Conservation (phyloP, 352 stramenopile species). For the Pythium rishiriense region DNA sequence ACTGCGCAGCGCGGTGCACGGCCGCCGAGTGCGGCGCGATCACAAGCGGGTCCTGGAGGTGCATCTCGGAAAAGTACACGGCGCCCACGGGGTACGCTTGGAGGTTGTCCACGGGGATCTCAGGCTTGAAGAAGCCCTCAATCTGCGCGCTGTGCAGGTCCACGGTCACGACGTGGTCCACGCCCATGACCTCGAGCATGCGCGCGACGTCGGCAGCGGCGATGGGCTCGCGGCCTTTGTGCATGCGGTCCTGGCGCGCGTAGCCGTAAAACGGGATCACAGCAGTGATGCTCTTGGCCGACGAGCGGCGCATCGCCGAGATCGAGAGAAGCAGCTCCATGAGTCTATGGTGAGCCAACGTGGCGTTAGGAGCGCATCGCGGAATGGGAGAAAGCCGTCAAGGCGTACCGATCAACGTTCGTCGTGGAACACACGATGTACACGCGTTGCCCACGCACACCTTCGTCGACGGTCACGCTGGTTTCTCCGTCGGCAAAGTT, state of each 20-base stretch:
- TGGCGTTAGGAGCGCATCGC: not conserved
- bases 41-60: constrained; percentile 67
- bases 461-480: constrained; percentile 71
- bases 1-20: constrained; percentile 73
- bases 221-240: constrained; percentile 81
- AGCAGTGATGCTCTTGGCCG: constrained; percentile 84
- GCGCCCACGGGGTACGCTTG: constrained; percentile 83
- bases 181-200: constrained; percentile 90
- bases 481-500: constrained; percentile 88
- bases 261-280: constrained; percentile 90
- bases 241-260: constrained; percentile 82
- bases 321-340: constrained; percentile 88
- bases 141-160: constrained; percentile 89
- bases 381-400: no score
- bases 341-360: constrained; percentile 33
- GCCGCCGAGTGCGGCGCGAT: constrained; percentile 81
- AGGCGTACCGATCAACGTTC: constrained; percentile 71
- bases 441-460: constrained; percentile 78
- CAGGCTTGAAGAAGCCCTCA: constrained; percentile 87
- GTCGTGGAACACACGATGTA: constrained; percentile 89
- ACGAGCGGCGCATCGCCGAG: constrained; percentile 79
- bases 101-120: constrained; percentile 86
- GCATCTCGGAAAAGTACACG: constrained; percentile 86
- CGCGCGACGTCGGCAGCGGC: constrained; percentile 80
- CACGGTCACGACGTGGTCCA: constrained; percentile 87